phyloP scores from a whole-genome alignment of 805 yeast genomes.

The Candida sithepensis region DNA sequence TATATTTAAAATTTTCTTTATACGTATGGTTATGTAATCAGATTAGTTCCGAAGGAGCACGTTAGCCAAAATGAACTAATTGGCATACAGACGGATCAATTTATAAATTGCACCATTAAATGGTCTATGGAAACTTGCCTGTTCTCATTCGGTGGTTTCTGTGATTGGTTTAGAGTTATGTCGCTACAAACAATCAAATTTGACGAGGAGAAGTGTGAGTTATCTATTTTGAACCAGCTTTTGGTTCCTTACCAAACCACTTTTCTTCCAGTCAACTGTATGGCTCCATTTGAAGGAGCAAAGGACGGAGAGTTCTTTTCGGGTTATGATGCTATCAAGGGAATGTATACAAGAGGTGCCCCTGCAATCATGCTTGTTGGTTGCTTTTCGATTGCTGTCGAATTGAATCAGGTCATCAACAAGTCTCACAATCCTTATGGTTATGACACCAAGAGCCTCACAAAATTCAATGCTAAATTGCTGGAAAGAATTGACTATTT shows the following conservation, averaged over 20 bases:
- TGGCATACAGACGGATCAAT: too few species aligned
- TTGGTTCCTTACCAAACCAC: slow-evolving; percentile 74
- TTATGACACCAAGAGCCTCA: slow-evolving; percentile 17
- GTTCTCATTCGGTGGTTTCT: too few species aligned
- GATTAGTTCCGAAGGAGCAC: too few species aligned
- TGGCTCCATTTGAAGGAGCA: slow-evolving; percentile 59
- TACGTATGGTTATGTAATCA: too few species aligned
- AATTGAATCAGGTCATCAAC: slow-evolving; percentile 38
- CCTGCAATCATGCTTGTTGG: slow-evolving; percentile 98
- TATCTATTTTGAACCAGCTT: slow-evolving; percentile 77
- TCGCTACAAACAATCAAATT: slow-evolving; percentile 68
- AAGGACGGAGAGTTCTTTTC: slow-evolving; percentile 45
- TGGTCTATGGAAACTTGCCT: too few species aligned
- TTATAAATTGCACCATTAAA: too few species aligned
- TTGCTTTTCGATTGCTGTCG: slow-evolving; percentile 77
- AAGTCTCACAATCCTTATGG: slow-evolving; percentile 27
- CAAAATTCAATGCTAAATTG: slow-evolving; percentile 36
- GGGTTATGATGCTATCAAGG: slow-evolving; percentile 78
- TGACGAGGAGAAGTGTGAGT: slow-evolving; percentile 39
- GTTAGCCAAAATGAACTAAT: too few species aligned
- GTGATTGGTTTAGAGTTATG: too few species aligned
- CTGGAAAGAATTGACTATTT: slow-evolving; percentile 55
- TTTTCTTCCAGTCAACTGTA: slow-evolving; percentile 57
- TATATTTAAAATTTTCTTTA: too few species aligned
- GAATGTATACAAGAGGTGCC: slow-evolving; percentile 96